Conservation (phyloP, 2,329 filamentous ascomycete species). For the Monilinia fructigena region DNA sequence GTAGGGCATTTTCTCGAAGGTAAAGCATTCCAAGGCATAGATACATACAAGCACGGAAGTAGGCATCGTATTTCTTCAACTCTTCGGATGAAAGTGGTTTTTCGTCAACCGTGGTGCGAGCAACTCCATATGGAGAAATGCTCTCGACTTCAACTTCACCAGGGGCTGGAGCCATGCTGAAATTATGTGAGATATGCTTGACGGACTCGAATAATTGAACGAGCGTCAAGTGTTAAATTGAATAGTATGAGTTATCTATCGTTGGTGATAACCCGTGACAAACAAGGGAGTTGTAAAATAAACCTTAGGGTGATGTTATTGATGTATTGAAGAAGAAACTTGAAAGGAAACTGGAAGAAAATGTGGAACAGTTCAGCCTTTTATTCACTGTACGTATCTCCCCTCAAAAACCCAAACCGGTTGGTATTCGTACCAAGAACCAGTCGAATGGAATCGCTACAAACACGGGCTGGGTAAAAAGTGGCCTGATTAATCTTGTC, state of each 20-base stretch:
- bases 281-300: neutral
- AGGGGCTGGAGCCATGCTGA: conserved; percentile 33
- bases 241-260: neutral
- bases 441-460: neutral
- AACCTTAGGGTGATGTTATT: neutral
- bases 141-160: conserved; percentile 48
- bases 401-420: neutral
- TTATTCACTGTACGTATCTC: neutral
- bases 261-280: neutral
- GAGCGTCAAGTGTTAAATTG: neutral
- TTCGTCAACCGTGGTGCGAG: conserved; percentile 62
- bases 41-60: conserved; percentile 73
- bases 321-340: neutral
- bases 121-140: conserved; percentile 63
- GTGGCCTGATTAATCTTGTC: conserved; percentile 13
- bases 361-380: neutral
- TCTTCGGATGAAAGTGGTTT: conserved; percentile 64
- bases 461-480: neutral
- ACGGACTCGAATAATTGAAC: neutral
- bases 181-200: neutral
- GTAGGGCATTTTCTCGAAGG: conserved; percentile 69
- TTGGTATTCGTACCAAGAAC: conserved; percentile 1
- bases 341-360: neutral
- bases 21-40: conserved; percentile 80
- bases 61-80: conserved; percentile 66